Evolutionary conservation across 805 yeast genomes (phyloP), one percentile per base, ranked within the genome.

Genomic region (Candida maesae): DNA sequence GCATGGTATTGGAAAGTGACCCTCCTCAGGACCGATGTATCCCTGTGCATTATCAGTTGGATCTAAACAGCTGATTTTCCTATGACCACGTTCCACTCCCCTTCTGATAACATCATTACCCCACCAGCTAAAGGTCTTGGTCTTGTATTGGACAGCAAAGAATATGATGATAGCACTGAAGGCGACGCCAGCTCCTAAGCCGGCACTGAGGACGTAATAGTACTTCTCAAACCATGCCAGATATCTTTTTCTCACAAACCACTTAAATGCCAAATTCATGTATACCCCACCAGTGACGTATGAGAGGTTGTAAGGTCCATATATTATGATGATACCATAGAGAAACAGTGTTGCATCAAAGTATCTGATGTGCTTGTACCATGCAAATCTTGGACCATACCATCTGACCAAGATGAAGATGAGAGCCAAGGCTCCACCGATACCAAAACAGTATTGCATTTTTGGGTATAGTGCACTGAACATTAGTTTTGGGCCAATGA

Each of bases 391-490:
- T 13, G 31, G 24, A 13, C 37, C 70, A 36, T 44, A 36, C 66
- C 39, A 44, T 31, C 44, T 57, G 44, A 61, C 32, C 5, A 47
- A 47, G 33, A 63, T 59, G 44, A 63, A 61, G 13, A 52, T 65
- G 8, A 60, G 10, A 6, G 61, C 64, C 5, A 58, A 32, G 47
- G 72, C 48, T 42, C 56, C 58, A 9, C 88, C 87, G 39, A 78
- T 64, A 23, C 81, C 63, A 67, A 81, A 81, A 45, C 84, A 76
- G 74, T 78, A 81, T 55, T 76, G 74, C 45, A 81, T 63, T 12
- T 72, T 63, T 1, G 87, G 86, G 53, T 81, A 81, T n/a, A 80
- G 55, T 0, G 76, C 74, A 38, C 71, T 66, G 59, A 78, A 78
- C 14, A 76, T 75, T 48, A 73, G 71, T 35, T 70, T 68, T 15